A percentile compares a stretch with the other conserved stretches of the same genome.
phyloP scores from a whole-genome alignment of 805 yeast species.

The Yamadazyma phyllophila region DNA sequence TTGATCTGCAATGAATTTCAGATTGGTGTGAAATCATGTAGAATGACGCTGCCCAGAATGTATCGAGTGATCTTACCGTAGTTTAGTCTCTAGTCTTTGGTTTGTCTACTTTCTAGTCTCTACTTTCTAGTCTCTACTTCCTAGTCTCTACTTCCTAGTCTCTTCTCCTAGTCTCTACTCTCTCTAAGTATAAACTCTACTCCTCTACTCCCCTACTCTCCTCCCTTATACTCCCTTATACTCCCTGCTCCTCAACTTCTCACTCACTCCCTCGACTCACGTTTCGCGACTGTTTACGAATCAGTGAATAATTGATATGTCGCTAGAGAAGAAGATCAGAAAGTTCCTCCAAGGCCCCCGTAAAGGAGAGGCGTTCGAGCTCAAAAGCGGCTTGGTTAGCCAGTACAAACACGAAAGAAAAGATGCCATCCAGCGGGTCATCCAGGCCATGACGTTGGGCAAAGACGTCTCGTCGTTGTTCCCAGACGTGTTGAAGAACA shows the following conservation, averaged over 20 bases:
- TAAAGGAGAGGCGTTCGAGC: slow-evolving; percentile 83
- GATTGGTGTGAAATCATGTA: too few relatives aligned
- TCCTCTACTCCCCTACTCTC: not conserved
- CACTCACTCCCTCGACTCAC: not conserved
- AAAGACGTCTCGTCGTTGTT: slow-evolving; percentile 93
- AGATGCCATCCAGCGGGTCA: slow-evolving; percentile 94
- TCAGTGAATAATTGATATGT: slow-evolving; percentile 19
- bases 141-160: not conserved
- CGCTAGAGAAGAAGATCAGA: slow-evolving; percentile 43
- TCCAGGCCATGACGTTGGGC: slow-evolving; percentile 97
- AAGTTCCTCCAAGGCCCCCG: slow-evolving; percentile 43
- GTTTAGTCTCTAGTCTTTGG: too few relatives aligned
- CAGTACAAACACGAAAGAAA: slow-evolving; percentile 93
- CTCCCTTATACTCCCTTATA: too few relatives aligned
- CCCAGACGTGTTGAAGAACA: slow-evolving; percentile 94
- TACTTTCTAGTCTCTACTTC: not conserved
- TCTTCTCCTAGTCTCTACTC: too few relatives aligned
- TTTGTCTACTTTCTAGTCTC: too few relatives aligned
- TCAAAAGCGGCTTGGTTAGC: slow-evolving; percentile 85
- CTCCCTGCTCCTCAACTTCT: not conserved
- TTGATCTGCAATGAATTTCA: too few relatives aligned
- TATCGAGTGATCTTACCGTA: too few relatives aligned
- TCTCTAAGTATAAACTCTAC: not conserved
- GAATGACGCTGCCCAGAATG: too few relatives aligned
- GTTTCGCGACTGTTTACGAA: too few relatives aligned